Percentiles rank a stretch among this genome's conserved stretches.
These are phyloP conservation scores for Starmerella cellae DNA, from an alignment of 805 yeast genomes.

Conservation along the genomic window DNA sequence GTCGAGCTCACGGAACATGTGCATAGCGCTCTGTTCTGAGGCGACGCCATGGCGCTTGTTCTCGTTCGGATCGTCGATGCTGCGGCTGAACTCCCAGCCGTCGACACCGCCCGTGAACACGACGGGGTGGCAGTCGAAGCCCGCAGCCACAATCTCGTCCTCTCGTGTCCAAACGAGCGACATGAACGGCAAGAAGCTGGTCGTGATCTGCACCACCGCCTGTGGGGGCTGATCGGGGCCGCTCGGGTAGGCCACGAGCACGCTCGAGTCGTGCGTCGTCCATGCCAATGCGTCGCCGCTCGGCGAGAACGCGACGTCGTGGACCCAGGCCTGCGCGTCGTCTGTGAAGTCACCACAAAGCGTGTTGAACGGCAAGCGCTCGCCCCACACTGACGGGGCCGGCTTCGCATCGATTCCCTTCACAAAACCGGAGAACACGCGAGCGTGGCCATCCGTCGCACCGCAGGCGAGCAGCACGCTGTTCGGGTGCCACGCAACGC, in stretches of 20 bases:
- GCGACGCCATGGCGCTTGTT: conserved; percentile 36
- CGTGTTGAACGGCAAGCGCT: conserved; percentile 86
- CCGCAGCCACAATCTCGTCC: conserved; percentile 66
- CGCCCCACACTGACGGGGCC: conserved; percentile 78
- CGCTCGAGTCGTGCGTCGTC: conserved; percentile 76
- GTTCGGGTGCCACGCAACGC: conserved; percentile 88
- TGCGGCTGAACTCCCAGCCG: conserved; percentile 46
- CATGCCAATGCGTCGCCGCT: conserved; percentile 65
- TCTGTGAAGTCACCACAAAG: conserved; percentile 67
- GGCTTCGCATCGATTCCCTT: conserved; percentile 83
- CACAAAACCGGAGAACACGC: conserved; percentile 78
- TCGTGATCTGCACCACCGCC: conserved; percentile 44
- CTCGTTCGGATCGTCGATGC: conserved; percentile 45
- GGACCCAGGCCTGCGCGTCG: conserved; percentile 77
- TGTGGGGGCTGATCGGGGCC: conserved; percentile 53
- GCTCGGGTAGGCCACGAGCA: conserved; percentile 65
- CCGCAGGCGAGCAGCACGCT: conserved; percentile 79
- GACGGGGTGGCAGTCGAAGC: conserved; percentile 83
- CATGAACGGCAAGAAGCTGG: conserved; percentile 67
- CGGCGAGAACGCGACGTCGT: conserved; percentile 77
- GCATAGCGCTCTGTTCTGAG: conserved; percentile 42
- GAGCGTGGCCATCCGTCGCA: conserved; percentile 82
- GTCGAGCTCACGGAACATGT: conserved; percentile 92
- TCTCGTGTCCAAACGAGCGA: conserved; percentile 59
- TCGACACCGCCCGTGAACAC: conserved; percentile 58